Conservation (phyloP, 371 early-diverging fungal species). For the Rhizopus arrhizus region DNA sequence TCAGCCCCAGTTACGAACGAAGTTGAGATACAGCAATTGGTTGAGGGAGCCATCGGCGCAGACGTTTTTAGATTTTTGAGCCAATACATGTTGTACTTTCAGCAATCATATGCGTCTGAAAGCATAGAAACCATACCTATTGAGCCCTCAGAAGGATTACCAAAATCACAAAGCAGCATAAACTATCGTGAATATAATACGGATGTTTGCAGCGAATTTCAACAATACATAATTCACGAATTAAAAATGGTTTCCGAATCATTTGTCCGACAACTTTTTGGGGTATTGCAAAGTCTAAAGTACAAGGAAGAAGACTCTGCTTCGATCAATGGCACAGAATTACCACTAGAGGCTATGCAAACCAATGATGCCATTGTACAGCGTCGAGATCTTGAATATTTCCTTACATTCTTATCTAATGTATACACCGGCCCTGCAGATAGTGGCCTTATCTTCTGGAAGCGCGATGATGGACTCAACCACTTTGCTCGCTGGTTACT, state of each 20-base stretch:
- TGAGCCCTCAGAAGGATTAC: constrained; percentile 16
- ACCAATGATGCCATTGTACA: constrained; percentile 23
- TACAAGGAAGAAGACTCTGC: constrained; percentile 73
- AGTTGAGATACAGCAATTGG: constrained; percentile 58
- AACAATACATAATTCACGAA: constrained; percentile 54
- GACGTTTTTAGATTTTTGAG: constrained; percentile 74
- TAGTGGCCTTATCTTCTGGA: constrained; percentile 80
- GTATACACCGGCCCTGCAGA: constrained; percentile 76
- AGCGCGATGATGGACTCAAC: constrained; percentile 56
- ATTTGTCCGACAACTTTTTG: constrained; percentile 58
- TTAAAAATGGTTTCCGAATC: constrained; percentile 47
- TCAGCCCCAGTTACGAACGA: constrained; percentile 55
- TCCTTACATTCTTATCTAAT: constrained; percentile 67
- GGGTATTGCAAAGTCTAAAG: constrained; percentile 64
- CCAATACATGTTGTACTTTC: constrained; percentile 67
- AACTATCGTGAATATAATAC: constrained; percentile 44
- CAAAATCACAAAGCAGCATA: constrained; percentile 25
- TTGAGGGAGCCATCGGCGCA: constrained; percentile 56
- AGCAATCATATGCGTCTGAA: constrained; percentile 36
- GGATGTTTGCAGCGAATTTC: constrained; percentile 50
- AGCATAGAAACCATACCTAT: constrained; percentile 32
- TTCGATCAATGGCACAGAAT: background rate
- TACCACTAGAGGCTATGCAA: background rate
- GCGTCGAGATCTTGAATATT: constrained; percentile 65
- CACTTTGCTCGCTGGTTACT: constrained; percentile 78